These are phyloP conservation scores for Blastomyces parvus DNA, from an alignment of 2,329 filamentous ascomycete genomes.

Conservation along the genomic window DNA sequence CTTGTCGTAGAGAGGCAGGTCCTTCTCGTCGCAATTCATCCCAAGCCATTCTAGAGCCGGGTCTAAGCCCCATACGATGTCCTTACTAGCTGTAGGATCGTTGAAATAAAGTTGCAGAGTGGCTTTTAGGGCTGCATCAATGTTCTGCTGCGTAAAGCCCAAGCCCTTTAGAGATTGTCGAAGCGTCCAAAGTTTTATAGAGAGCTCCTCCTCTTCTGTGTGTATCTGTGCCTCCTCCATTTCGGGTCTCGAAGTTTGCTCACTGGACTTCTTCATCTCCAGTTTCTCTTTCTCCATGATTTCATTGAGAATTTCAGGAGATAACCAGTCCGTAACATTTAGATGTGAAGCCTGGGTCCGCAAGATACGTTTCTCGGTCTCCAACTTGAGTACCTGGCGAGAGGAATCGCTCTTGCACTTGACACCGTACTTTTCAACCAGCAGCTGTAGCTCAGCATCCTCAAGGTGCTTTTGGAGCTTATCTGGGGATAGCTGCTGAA, in stretches of 20 bases:
- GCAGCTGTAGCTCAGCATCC: conserved; percentile 74
- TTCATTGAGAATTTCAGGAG: conserved; percentile 65
- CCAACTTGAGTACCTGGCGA: conserved; percentile 65
- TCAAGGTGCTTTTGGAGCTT: conserved; percentile 85
- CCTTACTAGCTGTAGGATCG: conserved; percentile 47
- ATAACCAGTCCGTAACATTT: conserved; percentile 68
- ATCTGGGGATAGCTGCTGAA: conserved; percentile 55
- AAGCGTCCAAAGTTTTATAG: conserved; percentile 74
- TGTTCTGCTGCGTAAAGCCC: conserved; percentile 56
- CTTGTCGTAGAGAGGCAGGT: conserved; percentile 63
- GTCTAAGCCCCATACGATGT: conserved; percentile 73
- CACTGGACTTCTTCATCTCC: conserved; percentile 31
- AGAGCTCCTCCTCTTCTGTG: conserved; percentile 64
- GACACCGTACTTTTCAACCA: conserved; percentile 73
- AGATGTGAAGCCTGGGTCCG: conserved; percentile 66
- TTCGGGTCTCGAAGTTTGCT: conserved; percentile 22
- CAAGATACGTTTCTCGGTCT: conserved; percentile 76
- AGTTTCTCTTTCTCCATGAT: conserved; percentile 55
- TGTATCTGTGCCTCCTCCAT: conserved; percentile 28
- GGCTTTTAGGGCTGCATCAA: conserved; percentile 56
- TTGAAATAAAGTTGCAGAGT: conserved; percentile 59
- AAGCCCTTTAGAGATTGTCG: conserved; percentile 60
- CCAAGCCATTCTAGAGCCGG: conserved; percentile 86
- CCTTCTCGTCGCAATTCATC: conserved; percentile 58
- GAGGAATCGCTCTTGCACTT: conserved; percentile 71